These are phyloP conservation scores for Artemisia argyi DNA, from an alignment of 129 eudicot species.

Conservation along the genomic window DNA sequence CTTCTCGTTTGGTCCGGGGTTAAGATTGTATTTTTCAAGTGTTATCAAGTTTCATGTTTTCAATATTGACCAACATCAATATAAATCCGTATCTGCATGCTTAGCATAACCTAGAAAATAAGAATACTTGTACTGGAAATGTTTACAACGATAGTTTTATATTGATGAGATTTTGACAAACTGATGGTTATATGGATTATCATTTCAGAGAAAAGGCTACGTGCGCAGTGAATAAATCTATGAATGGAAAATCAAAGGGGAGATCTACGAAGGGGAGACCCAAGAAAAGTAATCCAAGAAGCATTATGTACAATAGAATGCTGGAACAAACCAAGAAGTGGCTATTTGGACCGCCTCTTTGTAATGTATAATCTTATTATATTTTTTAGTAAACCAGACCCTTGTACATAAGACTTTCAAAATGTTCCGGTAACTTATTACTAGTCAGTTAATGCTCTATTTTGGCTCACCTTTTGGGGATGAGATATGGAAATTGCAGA, in stretches of 20 bases:
- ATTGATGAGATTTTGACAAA: neutral
- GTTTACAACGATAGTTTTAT: neutral
- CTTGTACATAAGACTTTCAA: neutral
- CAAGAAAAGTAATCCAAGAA: neutral
- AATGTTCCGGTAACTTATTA: slow-evolving; percentile 6
- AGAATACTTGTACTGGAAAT: neutral
- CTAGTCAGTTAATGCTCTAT: neutral
- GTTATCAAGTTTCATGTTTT: too few species aligned
- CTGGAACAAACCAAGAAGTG: too few species aligned
- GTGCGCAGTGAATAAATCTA: neutral
- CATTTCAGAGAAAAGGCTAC: neutral
- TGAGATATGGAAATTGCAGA: slow-evolving; percentile 19
- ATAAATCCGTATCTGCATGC: too few species aligned
- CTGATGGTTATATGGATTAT: neutral
- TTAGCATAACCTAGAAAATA: too few species aligned
- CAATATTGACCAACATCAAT: too few species aligned
- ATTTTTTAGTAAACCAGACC: slow-evolving; percentile 4
- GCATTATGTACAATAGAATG: too few species aligned
- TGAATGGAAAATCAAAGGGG: neutral
- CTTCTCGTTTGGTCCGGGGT: neutral
- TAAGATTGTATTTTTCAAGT: neutral
- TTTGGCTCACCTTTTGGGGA: slow-evolving; percentile 18
- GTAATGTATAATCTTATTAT: neutral
- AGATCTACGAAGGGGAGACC: neutral
- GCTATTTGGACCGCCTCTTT: too few species aligned